These are phyloP conservation scores for Aspergillus novofumigatus DNA, from an alignment of 2,329 filamentous ascomycete genomes.

Conservation along the genomic window DNA sequence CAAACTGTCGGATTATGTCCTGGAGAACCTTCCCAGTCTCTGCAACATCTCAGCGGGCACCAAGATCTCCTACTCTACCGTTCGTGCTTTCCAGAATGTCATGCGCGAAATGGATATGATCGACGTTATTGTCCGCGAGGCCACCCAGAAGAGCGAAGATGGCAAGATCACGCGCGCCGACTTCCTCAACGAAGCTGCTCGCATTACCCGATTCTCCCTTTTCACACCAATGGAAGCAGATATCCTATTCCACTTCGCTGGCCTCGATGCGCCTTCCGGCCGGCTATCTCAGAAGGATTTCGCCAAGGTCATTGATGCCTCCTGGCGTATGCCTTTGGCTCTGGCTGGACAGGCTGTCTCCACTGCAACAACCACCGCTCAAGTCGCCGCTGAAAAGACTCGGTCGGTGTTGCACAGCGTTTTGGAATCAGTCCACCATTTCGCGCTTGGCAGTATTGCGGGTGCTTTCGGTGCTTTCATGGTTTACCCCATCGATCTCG, in stretches of 20 bases:
- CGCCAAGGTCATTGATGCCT: constrained; percentile 88
- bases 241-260: constrained; percentile 97
- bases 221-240: constrained; percentile 99
- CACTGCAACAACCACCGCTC: constrained; percentile 41
- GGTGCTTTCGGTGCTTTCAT: constrained; percentile 98
- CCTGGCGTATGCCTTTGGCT: constrained; percentile 69
- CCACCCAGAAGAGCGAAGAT: constrained; percentile 75
- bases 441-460: constrained; percentile 79
- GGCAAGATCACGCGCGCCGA: constrained; percentile 92
- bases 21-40: constrained; percentile 84
- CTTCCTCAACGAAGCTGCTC: constrained; percentile 89
- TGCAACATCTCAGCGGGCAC: constrained; percentile 90
- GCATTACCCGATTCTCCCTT: constrained; percentile 85
- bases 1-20: constrained; percentile 94
- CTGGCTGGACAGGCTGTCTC: constrained; percentile 47
- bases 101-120: constrained; percentile 97
- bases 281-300: constrained; percentile 80
- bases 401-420: constrained; percentile 59
- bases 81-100: constrained; percentile 96
- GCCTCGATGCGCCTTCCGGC: constrained; percentile 83
- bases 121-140: constrained; percentile 85
- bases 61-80: constrained; percentile 97
- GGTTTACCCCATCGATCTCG: constrained; percentile 97
- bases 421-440: constrained; percentile 81
- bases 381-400: constrained; percentile 53